Evolutionary conservation across 2,329 filamentous ascomycete species (phyloP).

Genomic region (Botrytis galanthina): DNA sequence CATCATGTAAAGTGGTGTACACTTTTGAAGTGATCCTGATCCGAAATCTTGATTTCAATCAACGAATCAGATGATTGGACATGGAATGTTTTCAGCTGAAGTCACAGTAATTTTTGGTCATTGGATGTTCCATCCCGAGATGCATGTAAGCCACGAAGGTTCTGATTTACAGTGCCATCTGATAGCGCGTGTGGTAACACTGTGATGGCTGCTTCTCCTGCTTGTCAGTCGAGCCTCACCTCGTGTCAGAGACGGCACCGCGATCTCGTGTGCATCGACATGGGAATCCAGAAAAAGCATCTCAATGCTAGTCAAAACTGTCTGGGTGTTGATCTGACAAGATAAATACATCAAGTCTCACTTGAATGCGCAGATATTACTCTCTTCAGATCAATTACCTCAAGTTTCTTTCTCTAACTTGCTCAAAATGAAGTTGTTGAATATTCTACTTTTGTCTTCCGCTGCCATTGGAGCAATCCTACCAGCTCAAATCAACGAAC

Average conservation of each 20-base stretch:
- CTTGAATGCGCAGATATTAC: constrained; percentile 5
- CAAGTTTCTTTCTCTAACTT: constrained; percentile 18
- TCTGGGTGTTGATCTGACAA: background rate
- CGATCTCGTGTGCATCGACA: constrained; percentile 9
- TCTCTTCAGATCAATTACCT: constrained; percentile 18
- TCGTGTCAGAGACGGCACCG: constrained; percentile 16
- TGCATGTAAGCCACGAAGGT: background rate
- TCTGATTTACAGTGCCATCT: background rate
- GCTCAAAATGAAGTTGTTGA: constrained; percentile 20
- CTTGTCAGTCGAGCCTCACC: constrained; percentile 10
- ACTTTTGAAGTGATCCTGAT: background rate
- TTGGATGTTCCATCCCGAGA: background rate
- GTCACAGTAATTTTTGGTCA: background rate
- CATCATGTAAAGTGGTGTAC: background rate
- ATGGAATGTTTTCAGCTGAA: constrained; percentile 8
- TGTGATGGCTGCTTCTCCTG: background rate
- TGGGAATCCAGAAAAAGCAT: background rate
- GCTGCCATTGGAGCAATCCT: constrained; percentile 7
- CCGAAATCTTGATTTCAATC: constrained; percentile 4
- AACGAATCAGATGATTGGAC: background rate
- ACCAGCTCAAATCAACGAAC: constrained; percentile 5
- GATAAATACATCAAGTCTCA: constrained; percentile 20
- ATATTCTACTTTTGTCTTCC: constrained; percentile 18
- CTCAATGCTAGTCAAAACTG: background rate
- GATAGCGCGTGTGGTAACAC: background rate